Evolutionary conservation across 176 grass and related monocot species (phyloP).

Genomic region (Zoysia japonica): DNA sequence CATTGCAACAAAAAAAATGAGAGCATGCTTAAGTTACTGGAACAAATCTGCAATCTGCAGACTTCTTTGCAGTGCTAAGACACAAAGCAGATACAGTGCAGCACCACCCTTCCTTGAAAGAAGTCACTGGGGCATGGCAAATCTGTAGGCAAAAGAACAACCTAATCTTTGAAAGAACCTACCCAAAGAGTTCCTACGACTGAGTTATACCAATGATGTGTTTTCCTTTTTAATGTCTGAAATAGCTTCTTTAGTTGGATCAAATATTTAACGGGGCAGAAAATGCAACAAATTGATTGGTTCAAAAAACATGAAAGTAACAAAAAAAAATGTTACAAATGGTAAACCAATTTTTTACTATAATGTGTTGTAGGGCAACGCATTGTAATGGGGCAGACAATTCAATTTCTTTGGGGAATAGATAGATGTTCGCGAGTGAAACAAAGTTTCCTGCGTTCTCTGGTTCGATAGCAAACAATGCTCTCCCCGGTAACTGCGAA

Average conservation of each 20-base stretch:
- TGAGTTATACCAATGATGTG: background rate
- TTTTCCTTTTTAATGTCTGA: slow-evolving; percentile 13
- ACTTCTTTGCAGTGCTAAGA: no score
- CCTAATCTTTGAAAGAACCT: background rate
- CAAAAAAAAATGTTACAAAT: background rate
- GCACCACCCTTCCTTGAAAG: no score
- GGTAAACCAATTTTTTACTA: background rate
- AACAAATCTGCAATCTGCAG: no score
- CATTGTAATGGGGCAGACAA: no score
- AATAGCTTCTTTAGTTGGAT: slow-evolving; percentile 4
- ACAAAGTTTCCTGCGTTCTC: slow-evolving; percentile 75
- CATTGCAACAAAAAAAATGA: no score
- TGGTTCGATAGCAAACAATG: slow-evolving; percentile 67
- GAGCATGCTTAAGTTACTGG: no score
- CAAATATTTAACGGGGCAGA: background rate
- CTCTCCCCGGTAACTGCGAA: slow-evolving; percentile 54
- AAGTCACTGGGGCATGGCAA: no score
- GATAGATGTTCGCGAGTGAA: slow-evolving; percentile 58
- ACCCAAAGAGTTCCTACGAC: background rate
- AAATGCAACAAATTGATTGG: background rate
- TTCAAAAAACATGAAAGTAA: background rate
- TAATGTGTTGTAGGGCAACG: background rate
- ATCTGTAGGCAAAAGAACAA: no score
- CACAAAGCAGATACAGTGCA: no score
- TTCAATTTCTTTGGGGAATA: no score